Percentiles rank a stretch among this genome's conserved stretches.
Conservation (phyloP, 192 early-diverging fungal species). For the Coemansia sp. region DNA sequence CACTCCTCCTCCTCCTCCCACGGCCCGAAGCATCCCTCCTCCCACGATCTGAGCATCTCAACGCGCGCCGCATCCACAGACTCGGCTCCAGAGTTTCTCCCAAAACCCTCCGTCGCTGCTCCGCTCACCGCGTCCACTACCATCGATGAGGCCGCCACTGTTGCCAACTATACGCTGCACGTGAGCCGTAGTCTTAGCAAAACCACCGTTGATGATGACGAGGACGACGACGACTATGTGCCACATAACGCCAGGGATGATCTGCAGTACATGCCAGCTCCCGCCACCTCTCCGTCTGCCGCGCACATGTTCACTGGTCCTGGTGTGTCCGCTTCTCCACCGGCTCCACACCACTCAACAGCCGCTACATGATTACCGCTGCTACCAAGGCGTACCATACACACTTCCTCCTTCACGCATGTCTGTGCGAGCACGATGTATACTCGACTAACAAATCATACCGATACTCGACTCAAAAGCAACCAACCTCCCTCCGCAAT, state of each 20-base stretch:
- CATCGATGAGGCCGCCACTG: constrained; percentile 7
- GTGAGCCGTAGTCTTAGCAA: constrained; percentile 7
- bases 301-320: constrained; percentile 25
- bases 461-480: background rate
- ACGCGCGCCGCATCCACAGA: constrained; percentile 50
- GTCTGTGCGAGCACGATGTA: background rate
- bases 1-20: no score
- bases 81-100: constrained; percentile 51
- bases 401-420: background rate
- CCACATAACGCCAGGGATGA: background rate
- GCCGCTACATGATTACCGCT: constrained; percentile 5
- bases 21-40: no score
- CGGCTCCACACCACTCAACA: constrained; percentile 27
- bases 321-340: constrained; percentile 26
- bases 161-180: constrained; percentile 48
- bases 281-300: constrained; percentile 5
- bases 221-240: constrained; percentile 6
- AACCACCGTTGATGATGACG: background rate
- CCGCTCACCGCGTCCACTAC: constrained; percentile 10
- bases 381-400: background rate
- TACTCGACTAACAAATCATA: background rate
- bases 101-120: constrained; percentile 20
- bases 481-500: background rate
- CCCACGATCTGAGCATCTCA: constrained; percentile 42
- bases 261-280: constrained; percentile 5